Base-by-base conservation (phyloP, 345 rosid genomes). In the Toxicodendron radicans region DNA sequence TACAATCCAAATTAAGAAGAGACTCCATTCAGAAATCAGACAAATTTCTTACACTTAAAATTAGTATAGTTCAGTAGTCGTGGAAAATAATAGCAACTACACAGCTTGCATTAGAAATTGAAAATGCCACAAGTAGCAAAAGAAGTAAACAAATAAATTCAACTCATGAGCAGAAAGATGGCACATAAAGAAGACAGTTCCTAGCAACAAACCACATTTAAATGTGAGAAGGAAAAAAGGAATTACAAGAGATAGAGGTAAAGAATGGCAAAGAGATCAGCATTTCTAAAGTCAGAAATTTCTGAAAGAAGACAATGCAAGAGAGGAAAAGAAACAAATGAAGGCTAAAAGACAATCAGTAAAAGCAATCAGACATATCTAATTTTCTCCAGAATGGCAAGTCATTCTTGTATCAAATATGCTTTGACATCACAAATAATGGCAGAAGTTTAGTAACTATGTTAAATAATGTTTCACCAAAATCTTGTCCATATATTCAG, bases 1-100 rank as follows among this genome's bases (percentile, higher is more conserved):
- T 95, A 72, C 43, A 74, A 20, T 70, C 32, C 24, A 75, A 64
- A 64, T 69, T 10, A 68, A 58, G 21, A 68, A 77, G 30, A 70
- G 7, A 68, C 62, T 49, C 3, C 0, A 59, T 21, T 43, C 59
- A 32, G 59, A 67, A 35, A 57, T 68, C n/a, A 64, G 38, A 53
- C 5, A 77, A 58, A 57, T 64, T 17, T 35, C 61, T 60, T 51
- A 11, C 41, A 70, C n/a, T 35, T n/a, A 58, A 33, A n/a, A 35
- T 18, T 62, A 8, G 41, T 30, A 27, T 14, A 59, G 2, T 4
- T 18, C 18, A 4, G 17, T 11, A 21, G 18, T 5, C 32, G 30
- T 1, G 4, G 38, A 16, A 61, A 32, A 16, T 7, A 14, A 60
- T 30, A 1, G 43, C 64, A 30, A 32, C 38, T 11, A 12, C 5